Evolutionary conservation across 2,329 filamentous ascomycete genomes (phyloP), one percentile per base, ranked within the genome.

Genomic region (Aspergillus alliaceus): DNA sequence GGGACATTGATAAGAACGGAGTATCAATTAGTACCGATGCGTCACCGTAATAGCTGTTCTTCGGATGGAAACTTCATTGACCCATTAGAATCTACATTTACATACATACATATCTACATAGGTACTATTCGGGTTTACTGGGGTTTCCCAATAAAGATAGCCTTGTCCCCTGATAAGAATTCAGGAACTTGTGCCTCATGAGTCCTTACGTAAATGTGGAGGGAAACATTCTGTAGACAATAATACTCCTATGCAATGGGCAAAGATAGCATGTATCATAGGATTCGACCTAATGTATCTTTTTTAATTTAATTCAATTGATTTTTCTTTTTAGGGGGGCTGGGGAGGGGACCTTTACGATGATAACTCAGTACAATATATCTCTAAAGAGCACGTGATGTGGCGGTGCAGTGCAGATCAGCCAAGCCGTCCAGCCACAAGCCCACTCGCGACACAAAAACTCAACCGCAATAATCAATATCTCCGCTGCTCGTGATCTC

Each of bases 391-490:
- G 9, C 39, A 46, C 51, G 46, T 40, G 29, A 32, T 22, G 47
- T 54, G 53, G 61, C 57, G 46, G 46, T 56, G 52, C 27, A 12
- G 49, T 11, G 22, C 24, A 24, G 24, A 27, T n/a, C 11, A 31
- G 61, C 59, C 58, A 63, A 61, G 53, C 39, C 39, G 54, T 48
- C 53, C 58, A 57, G 44, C 35, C 52, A 53, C 49, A 51, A 48
- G 24, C 24, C 40, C 44, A 46, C 61, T 61, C 61, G 61, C 59
- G 58, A 65, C 63, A 63, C 63, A 65, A 65, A 65, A 65, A 62
- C 50, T 54, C 57, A 54, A 44, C 53, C 39, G 47, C 59, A 39
- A 59, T 44, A 27, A 44, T 44, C 40, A 18, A 44, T 44, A 27
- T 44, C 40, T 44, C 40, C 40, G 39, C 39, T 14, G 15, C 20